Evolutionary conservation across 78 protist genomes (phyloP).

Genomic region (Chrysochromulina tobinii): DNA sequence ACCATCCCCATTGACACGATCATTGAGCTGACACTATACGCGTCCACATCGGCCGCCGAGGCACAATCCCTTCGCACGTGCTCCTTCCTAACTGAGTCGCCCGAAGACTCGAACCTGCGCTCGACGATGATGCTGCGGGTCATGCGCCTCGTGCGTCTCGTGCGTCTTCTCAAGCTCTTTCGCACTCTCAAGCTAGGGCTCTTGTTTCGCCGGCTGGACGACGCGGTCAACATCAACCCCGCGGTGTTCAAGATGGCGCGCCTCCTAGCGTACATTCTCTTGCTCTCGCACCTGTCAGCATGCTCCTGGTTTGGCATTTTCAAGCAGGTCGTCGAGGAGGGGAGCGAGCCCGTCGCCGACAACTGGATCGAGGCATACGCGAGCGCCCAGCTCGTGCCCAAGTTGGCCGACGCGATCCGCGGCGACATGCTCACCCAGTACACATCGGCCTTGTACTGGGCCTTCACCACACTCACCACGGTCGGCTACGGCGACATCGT

Average conservation of each 20-base stretch:
- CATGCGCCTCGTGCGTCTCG: not conserved
- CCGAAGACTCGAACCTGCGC: too few species aligned
- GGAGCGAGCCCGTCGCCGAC: too few species aligned
- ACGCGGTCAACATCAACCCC: not conserved
- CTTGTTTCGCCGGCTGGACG: not conserved
- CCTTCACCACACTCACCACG: constrained; percentile 10
- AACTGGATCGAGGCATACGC: too few species aligned
- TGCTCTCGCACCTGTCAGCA: not conserved
- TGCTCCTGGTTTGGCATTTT: not conserved
- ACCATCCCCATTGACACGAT: not conserved
- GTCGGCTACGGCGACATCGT: constrained; percentile 22
- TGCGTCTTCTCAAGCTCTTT: not conserved
- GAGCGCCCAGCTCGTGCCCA: too few species aligned
- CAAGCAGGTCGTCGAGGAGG: too few species aligned
- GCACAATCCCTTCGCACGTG: too few species aligned
- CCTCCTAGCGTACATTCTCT: not conserved
- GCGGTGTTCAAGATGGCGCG: not conserved
- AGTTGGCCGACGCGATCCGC: not conserved
- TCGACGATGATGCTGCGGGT: not conserved
- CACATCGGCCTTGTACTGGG: not conserved
- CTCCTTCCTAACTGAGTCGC: too few species aligned
- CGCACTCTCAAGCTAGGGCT: not conserved
- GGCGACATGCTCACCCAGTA: not conserved
- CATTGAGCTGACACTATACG: not conserved
- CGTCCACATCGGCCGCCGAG: too few species aligned